Base-by-base conservation (phyloP, 164 flowering plant species). In the Berberis vulgaris region DNA sequence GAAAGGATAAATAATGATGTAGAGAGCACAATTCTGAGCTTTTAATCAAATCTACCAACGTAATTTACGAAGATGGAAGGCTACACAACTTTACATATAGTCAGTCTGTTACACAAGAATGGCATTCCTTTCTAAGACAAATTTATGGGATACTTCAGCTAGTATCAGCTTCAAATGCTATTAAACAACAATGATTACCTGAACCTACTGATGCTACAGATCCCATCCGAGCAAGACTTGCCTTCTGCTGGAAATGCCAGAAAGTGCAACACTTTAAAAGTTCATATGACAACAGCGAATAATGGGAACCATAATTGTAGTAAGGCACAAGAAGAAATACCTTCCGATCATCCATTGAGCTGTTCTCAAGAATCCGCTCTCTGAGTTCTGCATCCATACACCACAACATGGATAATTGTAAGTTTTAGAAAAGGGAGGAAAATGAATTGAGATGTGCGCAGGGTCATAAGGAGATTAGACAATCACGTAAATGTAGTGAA, bases 201-300 rank as follows among this genome's bases (percentile, higher is more conserved):
- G 91, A 82, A 55, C 72, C 80, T 67, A 73, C 74, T 60, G 96
- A 83, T 59, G 86, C 78, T 11, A 81, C 74, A 43, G 96, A 86
- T 69, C 91, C 96, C 77, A 83, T 73, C 59, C 86, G 83, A 63
- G 72, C 77, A 44, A 86, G 78, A 59, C 73, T 80, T 76, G 79
- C 81, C 68, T 78, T 86, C 86, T 84, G 83, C 60, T 45, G 59
- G 4, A 60, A 38, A 46, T 60, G 49, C 13, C 49, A 54, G 39
- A 60, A 64, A 26, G 26, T 26, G 26, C 26, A 26, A 26, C 26
- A 26, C 26, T 26, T 26, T 26, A 26, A 26, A 26, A 26, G 26
- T 26, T 26, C 26, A 26, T 26, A 26, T 26, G 26, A 26, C 26
- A 26, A 26, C 26, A 26, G 26, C 26, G 26, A 26, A 26, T 26